A percentile compares a stretch with the other conserved stretches of the same genome.
phyloP scores from a whole-genome alignment of 2,329 filamentous ascomycete species.

The Scleromitrula shiraiana region DNA sequence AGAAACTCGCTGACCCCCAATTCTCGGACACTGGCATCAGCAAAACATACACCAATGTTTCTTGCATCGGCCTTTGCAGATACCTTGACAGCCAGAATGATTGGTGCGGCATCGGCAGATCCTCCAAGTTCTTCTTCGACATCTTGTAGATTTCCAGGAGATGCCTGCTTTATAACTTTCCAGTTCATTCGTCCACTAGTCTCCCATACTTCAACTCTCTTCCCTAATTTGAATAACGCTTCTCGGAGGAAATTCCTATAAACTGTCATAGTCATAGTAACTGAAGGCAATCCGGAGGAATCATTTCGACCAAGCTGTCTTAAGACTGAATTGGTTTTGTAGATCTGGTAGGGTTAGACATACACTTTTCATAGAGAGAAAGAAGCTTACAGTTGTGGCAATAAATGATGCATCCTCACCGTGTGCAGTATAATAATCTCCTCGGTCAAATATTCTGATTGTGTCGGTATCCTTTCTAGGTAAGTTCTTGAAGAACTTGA shows the following conservation, averaged over 20 bases:
- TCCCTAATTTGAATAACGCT: slow-evolving; percentile 83
- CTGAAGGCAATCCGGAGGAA: slow-evolving; percentile 78
- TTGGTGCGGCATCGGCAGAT: slow-evolving; percentile 80
- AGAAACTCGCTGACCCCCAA: slow-evolving; percentile 95
- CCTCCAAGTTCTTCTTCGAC: slow-evolving; percentile 94
- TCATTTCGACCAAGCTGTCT: slow-evolving; percentile 80
- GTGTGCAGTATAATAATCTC: slow-evolving; percentile 94
- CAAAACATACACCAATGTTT: slow-evolving; percentile 91
- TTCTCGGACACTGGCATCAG: slow-evolving; percentile 91
- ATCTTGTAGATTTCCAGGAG: slow-evolving; percentile 91
- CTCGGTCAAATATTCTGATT: slow-evolving; percentile 85
- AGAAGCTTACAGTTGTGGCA: slow-evolving; percentile 55
- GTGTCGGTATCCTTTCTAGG: slow-evolving; percentile 63
- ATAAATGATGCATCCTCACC: slow-evolving; percentile 79
- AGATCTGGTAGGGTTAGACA: slow-evolving; percentile 49
- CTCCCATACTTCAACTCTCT: slow-evolving; percentile 84
- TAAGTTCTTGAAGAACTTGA: slow-evolving; percentile 89
- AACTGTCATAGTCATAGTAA: slow-evolving; percentile 91
- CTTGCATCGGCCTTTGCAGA: slow-evolving; percentile 83
- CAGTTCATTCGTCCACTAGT: slow-evolving; percentile 77
- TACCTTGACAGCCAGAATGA: slow-evolving; percentile 92
- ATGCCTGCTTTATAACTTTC: slow-evolving; percentile 87
- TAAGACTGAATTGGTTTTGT: slow-evolving; percentile 95
- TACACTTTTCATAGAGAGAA: background rate
- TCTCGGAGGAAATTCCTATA: slow-evolving; percentile 94